A percentile compares a stretch with the other conserved stretches of the same genome.
These are phyloP conservation scores for Wickerhamiella bombiphila DNA, from an alignment of 805 yeast species.

Conservation along the genomic window DNA sequence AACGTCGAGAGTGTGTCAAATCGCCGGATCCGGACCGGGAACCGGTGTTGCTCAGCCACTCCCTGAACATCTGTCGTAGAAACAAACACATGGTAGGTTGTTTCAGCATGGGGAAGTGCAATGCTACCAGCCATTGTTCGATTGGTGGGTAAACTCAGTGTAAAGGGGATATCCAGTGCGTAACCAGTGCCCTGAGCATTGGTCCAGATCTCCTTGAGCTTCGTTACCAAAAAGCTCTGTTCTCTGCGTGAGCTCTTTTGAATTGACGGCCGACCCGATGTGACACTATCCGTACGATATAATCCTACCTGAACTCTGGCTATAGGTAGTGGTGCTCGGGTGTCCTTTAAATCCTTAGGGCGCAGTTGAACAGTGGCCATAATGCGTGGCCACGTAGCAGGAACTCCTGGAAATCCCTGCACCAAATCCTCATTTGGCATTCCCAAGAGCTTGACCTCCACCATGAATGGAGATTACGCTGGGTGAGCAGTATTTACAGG, in stretches of 20 bases:
- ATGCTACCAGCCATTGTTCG: slow-evolving; percentile 25
- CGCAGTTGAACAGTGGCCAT: slow-evolving; percentile 28
- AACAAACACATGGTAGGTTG: slow-evolving; percentile 25
- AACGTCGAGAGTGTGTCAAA: slow-evolving; percentile 29
- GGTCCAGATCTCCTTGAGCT: slow-evolving; percentile 16
- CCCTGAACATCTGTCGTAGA: slow-evolving; percentile 12
- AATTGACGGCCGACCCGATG: slow-evolving; percentile 22
- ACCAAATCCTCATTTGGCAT: slow-evolving; percentile 29
- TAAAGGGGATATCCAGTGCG: slow-evolving; percentile 28
- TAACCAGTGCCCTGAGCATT: slow-evolving; percentile 13
- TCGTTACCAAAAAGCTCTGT: slow-evolving; percentile 25
- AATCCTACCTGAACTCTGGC: slow-evolving; percentile 24
- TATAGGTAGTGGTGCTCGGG: slow-evolving; percentile 11
- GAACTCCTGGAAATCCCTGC: slow-evolving; percentile 30
- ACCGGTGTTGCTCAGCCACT: slow-evolving; percentile 14
- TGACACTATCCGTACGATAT: slow-evolving; percentile 27
- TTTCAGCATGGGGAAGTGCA: slow-evolving; percentile 22
- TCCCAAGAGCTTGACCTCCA: slow-evolving; percentile 21
- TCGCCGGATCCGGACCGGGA: slow-evolving; percentile 25
- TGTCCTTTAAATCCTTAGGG: slow-evolving; percentile 5
- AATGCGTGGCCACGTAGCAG: slow-evolving; percentile 29
- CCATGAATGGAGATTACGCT: too few species aligned
- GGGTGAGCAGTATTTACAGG: too few species aligned
- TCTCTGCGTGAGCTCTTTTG: slow-evolving; percentile 22
- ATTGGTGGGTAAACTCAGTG: slow-evolving; percentile 23